Percentiles rank a stretch among this genome's conserved stretches.
These are phyloP conservation scores for Stevia rebaudiana DNA, from an alignment of 140 eudicot species.

Conservation along the genomic window DNA sequence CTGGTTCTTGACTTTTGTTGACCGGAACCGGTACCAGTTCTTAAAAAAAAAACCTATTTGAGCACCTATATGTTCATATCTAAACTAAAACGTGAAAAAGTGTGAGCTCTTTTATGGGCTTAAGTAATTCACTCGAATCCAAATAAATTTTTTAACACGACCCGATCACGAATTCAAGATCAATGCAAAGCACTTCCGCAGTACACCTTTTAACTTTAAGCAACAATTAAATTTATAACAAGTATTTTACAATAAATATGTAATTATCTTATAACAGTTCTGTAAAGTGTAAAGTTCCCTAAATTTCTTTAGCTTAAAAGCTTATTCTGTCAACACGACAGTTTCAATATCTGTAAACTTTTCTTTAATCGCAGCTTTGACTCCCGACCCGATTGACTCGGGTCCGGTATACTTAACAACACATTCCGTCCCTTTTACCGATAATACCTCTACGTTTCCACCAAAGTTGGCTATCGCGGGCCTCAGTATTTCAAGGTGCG, in stretches of 20 bases:
- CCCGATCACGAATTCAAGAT: not conserved
- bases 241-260: not conserved
- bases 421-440: constrained; percentile 59
- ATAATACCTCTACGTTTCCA: constrained; percentile 74
- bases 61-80: too few relatives aligned
- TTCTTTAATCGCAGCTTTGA: constrained; percentile 93
- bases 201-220: not conserved
- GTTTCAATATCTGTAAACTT: constrained; percentile 71
- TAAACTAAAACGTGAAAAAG: too few relatives aligned
- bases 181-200: not conserved
- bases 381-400: constrained; percentile 79
- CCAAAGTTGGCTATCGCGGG: constrained; percentile 90
- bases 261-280: not conserved
- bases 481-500: constrained; percentile 74
- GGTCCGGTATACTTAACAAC: constrained; percentile 74
- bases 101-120: not conserved
- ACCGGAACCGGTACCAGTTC: too few relatives aligned
- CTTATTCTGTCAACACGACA: constrained; percentile 55
- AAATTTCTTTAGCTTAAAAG: not conserved
- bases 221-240: not conserved
- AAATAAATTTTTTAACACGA: too few relatives aligned
- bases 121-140: not conserved
- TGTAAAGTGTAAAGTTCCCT: not conserved
- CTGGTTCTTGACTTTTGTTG: too few relatives aligned
- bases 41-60: too few relatives aligned